Base-by-base conservation (phyloP, 2,329 filamentous ascomycete species). In the Pleoardoris graminearum region DNA sequence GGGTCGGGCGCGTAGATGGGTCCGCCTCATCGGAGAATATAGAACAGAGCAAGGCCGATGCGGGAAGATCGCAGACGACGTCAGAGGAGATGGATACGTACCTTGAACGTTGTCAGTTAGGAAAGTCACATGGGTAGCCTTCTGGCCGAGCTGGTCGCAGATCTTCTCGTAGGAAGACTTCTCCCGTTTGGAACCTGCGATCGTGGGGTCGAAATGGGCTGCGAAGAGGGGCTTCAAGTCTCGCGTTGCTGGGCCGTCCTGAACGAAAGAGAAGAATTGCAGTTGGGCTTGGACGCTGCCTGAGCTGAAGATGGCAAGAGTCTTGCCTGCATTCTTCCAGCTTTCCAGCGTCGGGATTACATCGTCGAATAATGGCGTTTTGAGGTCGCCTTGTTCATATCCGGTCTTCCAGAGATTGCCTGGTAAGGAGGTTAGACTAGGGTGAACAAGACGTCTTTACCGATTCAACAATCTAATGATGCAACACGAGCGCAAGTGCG, bases 261-360 rank as follows among this genome's bases (percentile, higher is more conserved):
- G 49, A 25, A 79, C 75, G 64, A 91, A 84, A 54, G 80, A 79
- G 73, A 93, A 93, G 57, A 93, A 81, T 55, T 93, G 78, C 75
- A 91, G 90, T 78, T 94, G 90, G 12, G 90, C 90, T 17, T 86
- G 81, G 5, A 93, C 87, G 19, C 88, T 91, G 27, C 90, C 90
- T 11, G 88, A 91, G 3, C 88, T 91, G 76, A 92, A 94, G 67
- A 94, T 92, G 63, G 88, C 83, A 58, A 92, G 66, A 8, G 63
- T 80, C 55, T 83, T 76, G 22, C 80, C 81, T 25, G 77, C 71
- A 14, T 73, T 69, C 49, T 81, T 78, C 84, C 88, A 91, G 37
- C 75, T 62, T 48, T 77, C 73, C 57, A 91, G 77, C 57, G 81
- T 81, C 7, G 83, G 80, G n/a, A 83, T 77, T 16, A 93, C 89